Evolutionary conservation across 257 asterid species (phyloP), one percentile per base, ranked within the genome.

Genomic region (Euphrasia confusa): DNA sequence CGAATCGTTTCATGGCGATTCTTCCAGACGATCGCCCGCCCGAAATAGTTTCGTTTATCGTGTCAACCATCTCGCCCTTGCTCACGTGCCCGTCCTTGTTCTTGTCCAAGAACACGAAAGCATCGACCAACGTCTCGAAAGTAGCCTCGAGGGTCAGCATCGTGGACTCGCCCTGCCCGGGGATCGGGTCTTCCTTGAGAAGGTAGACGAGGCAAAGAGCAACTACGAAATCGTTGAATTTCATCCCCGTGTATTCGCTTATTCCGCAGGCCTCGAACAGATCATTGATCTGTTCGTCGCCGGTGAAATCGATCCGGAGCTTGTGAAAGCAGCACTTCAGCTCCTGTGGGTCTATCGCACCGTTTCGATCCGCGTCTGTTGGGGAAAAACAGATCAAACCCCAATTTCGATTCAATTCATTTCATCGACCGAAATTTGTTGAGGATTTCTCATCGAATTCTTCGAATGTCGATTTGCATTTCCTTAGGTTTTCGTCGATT

Each of bases 1-100:
- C 96, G 59, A 91, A 91, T 81, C 98, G 82, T 80, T 82, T 85
- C 96, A 91, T 78, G 71, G 85, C 98, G 61, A 91, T 88, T 64
- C 80, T 84, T 60, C 92, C 95, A 11, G 96, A 91, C 61, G 95
- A 91, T 39, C 96, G 71, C 70, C 88, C 95, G 17, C 94, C 96
- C 0, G 79, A 28, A 27, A 78, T 70, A 21, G 86, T 88, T 77
- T 88, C 98, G 45, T 84, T 83, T 55, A 91, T 88, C 21, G 98
- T 90, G 35, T 72, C 67, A 63, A 84, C 77, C 98, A 91, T 91
- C 85, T 91, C 96, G 58, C 24, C 66, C 75, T 66, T 84, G 95
- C 96, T 88, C 63, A 88, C 96, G 44, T 77, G 80, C 21, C 98
- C 98, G 72, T 91, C 96, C 81, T 80, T 79, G 94, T 88, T 85